A percentile compares a stretch with the other conserved stretches of the same genome.
Conservation (phyloP, 495 filamentous ascomycete species). For the Penicillium simplicissimum region DNA sequence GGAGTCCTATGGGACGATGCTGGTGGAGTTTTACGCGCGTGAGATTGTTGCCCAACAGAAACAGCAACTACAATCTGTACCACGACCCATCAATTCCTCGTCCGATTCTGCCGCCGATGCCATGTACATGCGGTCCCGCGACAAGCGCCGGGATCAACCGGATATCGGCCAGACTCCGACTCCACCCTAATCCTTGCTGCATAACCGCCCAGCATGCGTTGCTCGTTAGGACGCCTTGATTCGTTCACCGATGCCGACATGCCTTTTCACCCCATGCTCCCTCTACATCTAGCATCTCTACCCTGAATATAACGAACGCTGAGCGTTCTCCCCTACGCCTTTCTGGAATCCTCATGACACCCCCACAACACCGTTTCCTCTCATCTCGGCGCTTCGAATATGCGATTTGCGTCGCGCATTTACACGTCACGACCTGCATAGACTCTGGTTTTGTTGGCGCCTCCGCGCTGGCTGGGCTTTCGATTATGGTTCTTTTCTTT, state of each 20-base stretch:
- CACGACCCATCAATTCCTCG: constrained; percentile 24
- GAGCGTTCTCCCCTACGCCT: constrained; percentile 14
- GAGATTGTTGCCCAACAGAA: constrained; percentile 78
- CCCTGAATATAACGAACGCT: constrained; percentile 8
- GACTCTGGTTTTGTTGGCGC: constrained; percentile 26
- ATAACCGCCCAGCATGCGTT: neutral
- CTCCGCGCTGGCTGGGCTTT: constrained; percentile 18
- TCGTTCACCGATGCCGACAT: neutral
- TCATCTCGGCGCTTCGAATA: neutral
- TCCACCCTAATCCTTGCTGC: constrained; percentile 33
- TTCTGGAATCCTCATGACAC: neutral
- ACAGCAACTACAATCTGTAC: constrained; percentile 30
- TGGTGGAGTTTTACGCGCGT: constrained; percentile 95
- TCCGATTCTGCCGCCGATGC: constrained; percentile 32
- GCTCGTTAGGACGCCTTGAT: neutral
- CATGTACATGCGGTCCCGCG: constrained; percentile 45
- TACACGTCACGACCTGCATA: constrained; percentile 32
- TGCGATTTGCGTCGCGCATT: constrained; percentile 23
- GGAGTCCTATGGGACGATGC: constrained; percentile 97
- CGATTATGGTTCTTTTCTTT: constrained; percentile 9
- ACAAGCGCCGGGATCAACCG: constrained; percentile 32
- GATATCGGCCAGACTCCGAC: constrained; percentile 45
- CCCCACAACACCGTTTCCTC: neutral
- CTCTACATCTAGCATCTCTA: constrained; percentile 1
- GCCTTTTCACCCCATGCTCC: neutral